Conservation (phyloP, 208 protist genomes). For the Acanthamoeba lenticulata region DNA sequence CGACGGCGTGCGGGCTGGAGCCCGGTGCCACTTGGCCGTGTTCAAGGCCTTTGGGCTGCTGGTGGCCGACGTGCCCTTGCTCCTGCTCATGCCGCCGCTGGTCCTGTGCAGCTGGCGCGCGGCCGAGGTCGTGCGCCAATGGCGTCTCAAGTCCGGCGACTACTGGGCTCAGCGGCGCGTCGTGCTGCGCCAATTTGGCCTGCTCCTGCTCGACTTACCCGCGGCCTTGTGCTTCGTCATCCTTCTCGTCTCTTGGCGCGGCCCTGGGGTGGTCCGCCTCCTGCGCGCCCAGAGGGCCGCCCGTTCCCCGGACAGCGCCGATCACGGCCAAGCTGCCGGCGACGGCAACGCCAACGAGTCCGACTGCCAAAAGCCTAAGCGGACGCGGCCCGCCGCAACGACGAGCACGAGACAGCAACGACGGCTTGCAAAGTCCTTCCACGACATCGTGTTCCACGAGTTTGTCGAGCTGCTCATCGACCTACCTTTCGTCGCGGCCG, state of each 20-base stretch:
- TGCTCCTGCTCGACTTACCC: constrained; percentile 10
- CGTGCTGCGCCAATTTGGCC: background rate
- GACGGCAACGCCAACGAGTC: too few relatives aligned
- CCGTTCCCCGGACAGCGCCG: background rate
- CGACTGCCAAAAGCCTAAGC: too few relatives aligned
- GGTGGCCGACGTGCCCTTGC: constrained; percentile 31
- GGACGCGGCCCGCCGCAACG: background rate
- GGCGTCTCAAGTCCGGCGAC: background rate
- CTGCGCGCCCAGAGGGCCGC: background rate
- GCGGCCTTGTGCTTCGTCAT: background rate
- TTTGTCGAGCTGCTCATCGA: background rate
- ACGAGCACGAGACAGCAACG: background rate
- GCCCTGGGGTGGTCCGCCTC: background rate
- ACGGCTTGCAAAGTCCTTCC: background rate
- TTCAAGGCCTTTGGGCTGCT: constrained; percentile 28
- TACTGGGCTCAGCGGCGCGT: background rate
- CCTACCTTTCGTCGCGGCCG: background rate
- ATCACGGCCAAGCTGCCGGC: too few relatives aligned
- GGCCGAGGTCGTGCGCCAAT: background rate
- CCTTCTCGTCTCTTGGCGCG: background rate
- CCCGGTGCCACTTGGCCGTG: background rate
- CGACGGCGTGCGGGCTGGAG: background rate
- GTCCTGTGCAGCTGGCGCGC: background rate
- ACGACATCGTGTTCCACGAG: background rate
- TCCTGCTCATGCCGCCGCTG: background rate